Evolutionary conservation across 2,329 filamentous ascomycete species (phyloP), one percentile per base, ranked within the genome.

Genomic region (Paraphaeosphaeria sporulosa): DNA sequence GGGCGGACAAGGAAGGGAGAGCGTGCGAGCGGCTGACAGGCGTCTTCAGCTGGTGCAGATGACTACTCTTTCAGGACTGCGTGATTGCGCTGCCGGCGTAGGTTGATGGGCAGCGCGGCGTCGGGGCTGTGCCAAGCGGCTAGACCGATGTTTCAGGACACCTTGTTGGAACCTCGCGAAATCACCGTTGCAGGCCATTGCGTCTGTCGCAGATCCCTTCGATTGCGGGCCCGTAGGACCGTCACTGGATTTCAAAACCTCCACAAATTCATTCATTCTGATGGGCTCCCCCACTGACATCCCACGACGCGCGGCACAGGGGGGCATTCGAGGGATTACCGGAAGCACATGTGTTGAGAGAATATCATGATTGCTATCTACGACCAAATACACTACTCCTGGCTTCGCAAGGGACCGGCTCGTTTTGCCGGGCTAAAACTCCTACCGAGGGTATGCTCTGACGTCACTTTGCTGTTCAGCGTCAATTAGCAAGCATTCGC

Each of bases 111-210:
- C 30, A 32, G 30, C 3, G 64, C 57, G 55, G 46, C 48, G 55
- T 59, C 32, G 64, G 67, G 57, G 58, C 55, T 60, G 47, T 54
- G 68, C 68, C 63, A 66, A 70, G 64, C 64, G 63, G 59, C 68
- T 70, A 71, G 62, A 63, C 64, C 58, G 61, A 60, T 63, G 69
- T 72, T 73, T 72, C 71, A 71, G 68, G 42, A 44, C 38, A 36
- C 49, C 36, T 34, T 36, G 21, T n/a, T 48, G 34, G 30, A 34
- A 58, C 30, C 43, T 36, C n/a, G 43, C 36, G 27, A 36, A 50
- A 43, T 43, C 42, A 30, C 52, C 27, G 42, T 36, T 10, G 47
- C 21, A 36, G 25, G 21, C 9, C 32, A 19, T 15, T 54, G 27
- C 42, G 21, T 32, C 19, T 42, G 40, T 23, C 42, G 9, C 42